Percentiles rank a stretch among this genome's conserved stretches.
phyloP scores from a whole-genome alignment of 2,329 filamentous ascomycete genomes.

The Xylariaceae sp. region DNA sequence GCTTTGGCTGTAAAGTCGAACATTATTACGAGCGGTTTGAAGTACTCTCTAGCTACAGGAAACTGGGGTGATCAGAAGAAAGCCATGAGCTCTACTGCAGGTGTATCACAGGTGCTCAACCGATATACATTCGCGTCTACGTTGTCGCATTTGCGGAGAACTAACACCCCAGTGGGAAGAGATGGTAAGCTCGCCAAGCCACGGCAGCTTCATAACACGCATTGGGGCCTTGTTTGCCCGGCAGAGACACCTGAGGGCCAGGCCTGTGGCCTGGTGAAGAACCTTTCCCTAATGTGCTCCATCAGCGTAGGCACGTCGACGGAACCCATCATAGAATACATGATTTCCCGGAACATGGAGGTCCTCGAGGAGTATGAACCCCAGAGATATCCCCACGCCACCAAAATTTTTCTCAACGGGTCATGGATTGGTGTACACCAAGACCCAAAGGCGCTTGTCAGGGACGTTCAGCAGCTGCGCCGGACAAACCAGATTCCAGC shows the following conservation, averaged over 20 bases:
- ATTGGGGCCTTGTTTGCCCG: constrained; percentile 97
- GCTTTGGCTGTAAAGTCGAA: constrained; percentile 89
- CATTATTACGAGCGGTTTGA: constrained; percentile 90
- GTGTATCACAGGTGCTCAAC: constrained; percentile 97
- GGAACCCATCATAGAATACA: constrained; percentile 90
- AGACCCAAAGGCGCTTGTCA: constrained; percentile 84
- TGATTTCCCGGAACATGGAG: constrained; percentile 96
- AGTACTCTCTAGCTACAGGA: constrained; percentile 95
- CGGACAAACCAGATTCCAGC: constrained; percentile 84
- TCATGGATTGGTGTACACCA: constrained; percentile 97
- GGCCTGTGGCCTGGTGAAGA: constrained; percentile 97
- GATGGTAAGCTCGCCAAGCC: constrained; percentile 99
- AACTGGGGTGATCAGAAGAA: constrained; percentile 99
- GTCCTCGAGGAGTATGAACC: constrained; percentile 94
- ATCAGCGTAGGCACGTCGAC: constrained; percentile 94
- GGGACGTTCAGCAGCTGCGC: constrained; percentile 76
- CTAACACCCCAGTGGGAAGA: constrained; percentile 95
- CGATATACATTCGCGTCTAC: constrained; percentile 97
- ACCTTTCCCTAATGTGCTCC: constrained; percentile 96
- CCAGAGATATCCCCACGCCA: constrained; percentile 83
- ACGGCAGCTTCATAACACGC: constrained; percentile 96
- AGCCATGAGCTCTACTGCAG: constrained; percentile 90
- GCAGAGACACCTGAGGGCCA: constrained; percentile 98
- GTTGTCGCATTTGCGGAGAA: constrained; percentile 92
- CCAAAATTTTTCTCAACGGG: constrained; percentile 97